Conservation (phyloP, 2,329 filamentous ascomycete genomes). For the Monilinia polystroma region DNA sequence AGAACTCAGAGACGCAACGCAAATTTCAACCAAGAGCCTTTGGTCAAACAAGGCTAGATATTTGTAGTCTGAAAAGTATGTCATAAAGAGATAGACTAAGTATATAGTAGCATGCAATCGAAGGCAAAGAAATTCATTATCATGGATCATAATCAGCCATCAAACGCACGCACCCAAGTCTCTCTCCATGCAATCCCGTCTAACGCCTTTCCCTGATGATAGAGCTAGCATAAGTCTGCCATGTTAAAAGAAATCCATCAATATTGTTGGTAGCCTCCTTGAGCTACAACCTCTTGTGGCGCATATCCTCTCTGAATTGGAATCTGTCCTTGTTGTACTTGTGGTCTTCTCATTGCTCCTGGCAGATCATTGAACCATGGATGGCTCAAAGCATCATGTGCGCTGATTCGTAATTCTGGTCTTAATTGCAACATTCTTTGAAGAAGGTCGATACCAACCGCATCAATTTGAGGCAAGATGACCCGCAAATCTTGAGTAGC, state of each 20-base stretch:
- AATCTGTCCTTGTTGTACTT: conserved; percentile 31
- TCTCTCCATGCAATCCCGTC: conserved; percentile 15
- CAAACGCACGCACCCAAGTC: conserved; percentile 16
- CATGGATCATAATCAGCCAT: conserved; percentile 18
- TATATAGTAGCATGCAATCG: conserved; percentile 5
- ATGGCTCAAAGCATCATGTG: conserved; percentile 81
- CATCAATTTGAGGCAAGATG: conserved; percentile 88
- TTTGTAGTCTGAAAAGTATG: neutral
- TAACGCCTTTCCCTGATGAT: conserved; percentile 18
- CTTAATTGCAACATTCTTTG: conserved; percentile 89
- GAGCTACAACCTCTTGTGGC: conserved; percentile 12
- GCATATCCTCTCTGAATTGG: conserved; percentile 16
- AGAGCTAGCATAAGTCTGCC: conserved; percentile 21
- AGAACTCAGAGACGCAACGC: conserved; percentile 2
- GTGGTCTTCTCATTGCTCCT: conserved; percentile 33
- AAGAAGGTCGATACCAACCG: conserved; percentile 80
- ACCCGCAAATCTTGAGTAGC: conserved; percentile 85
- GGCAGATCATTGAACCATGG: conserved; percentile 82
- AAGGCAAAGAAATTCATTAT: conserved; percentile 23
- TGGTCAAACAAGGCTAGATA: neutral
- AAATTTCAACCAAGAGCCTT: neutral
- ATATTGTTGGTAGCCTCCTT: conserved; percentile 21
- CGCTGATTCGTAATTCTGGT: conserved; percentile 87
- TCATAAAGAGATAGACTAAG: neutral
- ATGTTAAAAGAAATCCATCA: conserved; percentile 21